Base-by-base conservation (phyloP, 1,284 basidiomycete genomes). In the Trametes hirsuta region DNA sequence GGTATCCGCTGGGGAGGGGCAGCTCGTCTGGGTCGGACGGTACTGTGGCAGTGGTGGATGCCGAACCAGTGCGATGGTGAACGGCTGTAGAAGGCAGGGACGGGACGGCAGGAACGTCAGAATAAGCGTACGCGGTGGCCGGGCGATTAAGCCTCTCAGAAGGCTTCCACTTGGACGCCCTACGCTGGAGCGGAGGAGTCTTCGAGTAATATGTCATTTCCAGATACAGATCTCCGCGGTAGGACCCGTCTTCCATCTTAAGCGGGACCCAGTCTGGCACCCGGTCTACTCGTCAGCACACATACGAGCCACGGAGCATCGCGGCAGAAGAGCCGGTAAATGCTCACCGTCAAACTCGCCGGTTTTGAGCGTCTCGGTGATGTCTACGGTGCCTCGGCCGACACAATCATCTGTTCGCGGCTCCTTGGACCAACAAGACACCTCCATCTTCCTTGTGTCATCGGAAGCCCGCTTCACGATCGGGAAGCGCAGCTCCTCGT, bases 141-240 rank as follows among this genome's bases (percentile, higher is more conserved):
- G 66, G 63, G 25, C 72, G 71, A 36, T 67, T 62, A 18, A 84
- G 69, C 37, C 84, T 72, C 50, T 84, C 82, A 2, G 72, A 65
- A 5, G 79, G 78, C 4, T 61, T 68, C 35, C 84, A 71, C 63
- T 82, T 84, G 24, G 82, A 78, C 24, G 79, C 71, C 22, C 82
- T 75, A 36, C 78, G 80, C 8, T 70, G 74, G 3, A 68, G 82
- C 3, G 81, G 78, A 5, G 86, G 84, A 2, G 79, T 78, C 53
- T 86, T 82, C 4, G 88, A 78, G 69, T 82, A 91, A 74, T 83
- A 92, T 0, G 89, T 91, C 85, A 91, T 90, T 69, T 91, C 89
- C 35, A 91, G 79, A 69, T 89, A 91, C n/a, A 91, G 61, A 36
- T 91, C 86, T 6, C 89, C 89, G 41, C 88, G 81, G 42, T 80